Evolutionary conservation across 1,139 yeast species (phyloP), one percentile per base, ranked within the genome.

Genomic region (Hemisphaericaspora subhashii): DNA sequence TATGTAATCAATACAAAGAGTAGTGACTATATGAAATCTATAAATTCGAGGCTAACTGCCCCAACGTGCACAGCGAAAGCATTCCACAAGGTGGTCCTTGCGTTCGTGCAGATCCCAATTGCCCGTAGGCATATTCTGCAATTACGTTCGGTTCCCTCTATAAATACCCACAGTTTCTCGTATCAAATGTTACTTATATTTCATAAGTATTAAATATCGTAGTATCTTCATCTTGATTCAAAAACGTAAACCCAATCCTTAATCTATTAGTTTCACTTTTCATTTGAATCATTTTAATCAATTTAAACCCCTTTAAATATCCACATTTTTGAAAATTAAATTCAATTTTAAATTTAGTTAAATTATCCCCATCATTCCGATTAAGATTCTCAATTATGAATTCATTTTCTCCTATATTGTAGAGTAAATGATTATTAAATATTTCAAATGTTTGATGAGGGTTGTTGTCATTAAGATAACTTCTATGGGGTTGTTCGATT

Each of bases 131-230:
- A n/a, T n/a, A n/a, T n/a, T n/a, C n/a, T n/a, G n/a, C n/a, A n/a
- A n/a, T n/a, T n/a, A n/a, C n/a, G n/a, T n/a, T n/a, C n/a, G 23
- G 10, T 10, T 21, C 23, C 10, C 16, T 9, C 30, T 13, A 13
- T 26, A 10, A 13, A 10, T n/a, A 11, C 13, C 15, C 6, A 7
- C 13, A 10, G n/a, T 9, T 28, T 28, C 10, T 9, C 21, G 13
- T 28, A n/a, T n/a, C n/a, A n/a, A n/a, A n/a, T n/a, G n/a, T 10
- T 25, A 14, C 13, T 34, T 34, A 45, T 31, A 45, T 21, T 23
- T 28, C 27, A 40, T 35, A 39, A 10, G 44, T 35, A 35, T 46
- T 48, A 37, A 46, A 46, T 9, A 44, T 36, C 3, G 49, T 43
- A 10, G 40, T 36, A 11, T 26, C 25, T 8, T 42, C 42, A 3